Base-by-base conservation (phyloP, 2,329 filamentous ascomycete genomes). In the Claviceps purpurea region DNA sequence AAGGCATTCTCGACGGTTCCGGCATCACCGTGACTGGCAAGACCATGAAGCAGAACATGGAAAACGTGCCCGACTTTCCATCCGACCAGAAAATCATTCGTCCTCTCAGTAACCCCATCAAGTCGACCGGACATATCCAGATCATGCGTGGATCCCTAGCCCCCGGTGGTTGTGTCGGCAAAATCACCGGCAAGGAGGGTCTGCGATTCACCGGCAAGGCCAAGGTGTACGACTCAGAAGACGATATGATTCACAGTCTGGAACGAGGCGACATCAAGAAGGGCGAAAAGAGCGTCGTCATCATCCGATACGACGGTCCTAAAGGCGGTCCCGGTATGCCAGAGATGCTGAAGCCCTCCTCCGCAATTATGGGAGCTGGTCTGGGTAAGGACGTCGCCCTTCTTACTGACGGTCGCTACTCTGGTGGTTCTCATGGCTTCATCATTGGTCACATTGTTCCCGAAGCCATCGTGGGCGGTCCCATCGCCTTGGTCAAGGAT, bases 171-270 rank as follows among this genome's bases (percentile, higher is more conserved):
- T 87, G 87, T 1, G 89, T 95, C 11, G 89, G 89, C 56, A 95
- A 95, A 70, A 95, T 95, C 67, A 95, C 89, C 0, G 89, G 89
- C 49, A 95, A 95, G 71, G 89, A 95, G 69, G 89, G 90, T n/a
- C 77, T 88, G 16, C 74, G 72, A 11, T 95, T 95, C 68, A 82
- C 76, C 13, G 89, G 89, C 54, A 87, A 83, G 64, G 89, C 90
- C 4, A 78, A 81, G 43, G 87, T 89, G 57, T 95, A 89, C 66
- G 77, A 95, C 68, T 87, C 89, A 58, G 90, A 96, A 69, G 77
- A 83, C 59, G 78, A 84, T 62, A 85, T 95, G 60, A 87, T 94
- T 64, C 72, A 77, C 30, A 87, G 89, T 0, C 76, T 96, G 14
- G 85, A 86, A 68, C 73, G 77, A 45, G 87, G 88, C 51, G 75